Evolutionary conservation across 176 grass and related monocot genomes (phyloP), one percentile per base, ranked within the genome.

Genomic region (sorghum (Sorghum bicolor)): DNA sequence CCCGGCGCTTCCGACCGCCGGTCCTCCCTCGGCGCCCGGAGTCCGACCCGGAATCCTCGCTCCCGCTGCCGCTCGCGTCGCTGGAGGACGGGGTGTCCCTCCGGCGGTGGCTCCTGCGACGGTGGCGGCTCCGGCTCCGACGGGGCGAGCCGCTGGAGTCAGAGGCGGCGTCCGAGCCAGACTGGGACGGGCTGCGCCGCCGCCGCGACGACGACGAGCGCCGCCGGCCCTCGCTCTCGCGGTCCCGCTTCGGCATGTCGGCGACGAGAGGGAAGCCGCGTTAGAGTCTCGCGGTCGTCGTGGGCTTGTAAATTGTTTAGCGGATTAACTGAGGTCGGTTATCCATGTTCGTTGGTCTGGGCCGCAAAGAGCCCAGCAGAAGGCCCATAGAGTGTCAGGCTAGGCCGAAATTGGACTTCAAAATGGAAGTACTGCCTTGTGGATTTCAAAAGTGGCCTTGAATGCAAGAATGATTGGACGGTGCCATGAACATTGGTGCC

Each of bases 11-110:
- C 25, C 66, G 67, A 75, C 85, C 84, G 0, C 72, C 68, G 13
- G 76, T 79, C 28, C 28, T 81, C 4, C 65, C 38, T 10, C 69
- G 53, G 36, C 29, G 28, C 11, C 79, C 12, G 15, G 87, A 91
- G 5, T 89, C 90, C 32, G 83, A 90, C n/a, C 74, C 81, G 7
- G 89, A 95, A 79, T 73, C 87, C n/a, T 38, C 79, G 36, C 79
- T 81, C 31, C 65, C 79, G 22, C 79, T 81, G 4, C 86, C 89
- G 66, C 90, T 94, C 25, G 41, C 84, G 15, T 81, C 86, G 50
- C 72, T 85, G 75, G 84, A 88, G 44, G 90, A 68, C 43, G 63
- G 82, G 39, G 81, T 64, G 72, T 78, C 91, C 64, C 79, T 87
- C 29, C 83, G 81, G 24, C 85, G 88, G 29, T 85, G 70, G 26